A percentile compares a stretch with the other conserved stretches of the same genome.
Conservation (phyloP, 2,329 filamentous ascomycete genomes). For the Teratosphaeria zuluensis region DNA sequence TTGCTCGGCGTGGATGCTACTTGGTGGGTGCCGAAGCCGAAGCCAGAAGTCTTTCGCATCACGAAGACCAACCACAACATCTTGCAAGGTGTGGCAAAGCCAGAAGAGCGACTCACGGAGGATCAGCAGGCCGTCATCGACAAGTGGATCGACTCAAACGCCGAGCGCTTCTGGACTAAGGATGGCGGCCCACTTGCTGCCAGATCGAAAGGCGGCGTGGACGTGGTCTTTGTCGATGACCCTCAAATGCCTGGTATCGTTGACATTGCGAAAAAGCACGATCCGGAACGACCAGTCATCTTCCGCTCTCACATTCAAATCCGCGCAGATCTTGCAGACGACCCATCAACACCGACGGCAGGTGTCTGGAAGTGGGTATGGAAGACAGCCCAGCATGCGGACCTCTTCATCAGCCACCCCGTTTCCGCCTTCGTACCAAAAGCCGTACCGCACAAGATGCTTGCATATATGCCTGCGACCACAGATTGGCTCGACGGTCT, state of each 20-base stretch:
- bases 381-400: conserved; percentile 58
- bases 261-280: conserved; percentile 59
- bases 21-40: conserved; percentile 73
- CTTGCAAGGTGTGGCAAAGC: conserved; percentile 64
- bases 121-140: conserved; percentile 55
- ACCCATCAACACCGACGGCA: conserved; percentile 55
- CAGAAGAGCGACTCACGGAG: conserved; percentile 52
- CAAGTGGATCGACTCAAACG: conserved; percentile 65
- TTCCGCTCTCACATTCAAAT: conserved; percentile 80
- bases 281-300: conserved; percentile 65
- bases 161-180: conserved; percentile 63
- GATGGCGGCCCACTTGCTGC: conserved; percentile 57
- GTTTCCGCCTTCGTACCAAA: conserved; percentile 65
- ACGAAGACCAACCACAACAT: conserved; percentile 88
- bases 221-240: conserved; percentile 71
- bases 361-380: conserved; percentile 70
- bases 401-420: conserved; percentile 75
- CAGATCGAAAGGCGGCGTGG: conserved; percentile 60
- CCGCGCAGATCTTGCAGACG: conserved; percentile 55
- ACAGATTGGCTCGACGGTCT: conserved; percentile 78
- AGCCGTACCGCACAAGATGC: conserved; percentile 54
- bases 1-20: conserved; percentile 58
- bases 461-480: conserved; percentile 68
- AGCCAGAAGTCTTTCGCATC: conserved; percentile 68
- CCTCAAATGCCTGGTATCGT: conserved; percentile 77